phyloP scores from a whole-genome alignment of 805 yeast genomes.

The Wickerhamiella occidentalis region DNA sequence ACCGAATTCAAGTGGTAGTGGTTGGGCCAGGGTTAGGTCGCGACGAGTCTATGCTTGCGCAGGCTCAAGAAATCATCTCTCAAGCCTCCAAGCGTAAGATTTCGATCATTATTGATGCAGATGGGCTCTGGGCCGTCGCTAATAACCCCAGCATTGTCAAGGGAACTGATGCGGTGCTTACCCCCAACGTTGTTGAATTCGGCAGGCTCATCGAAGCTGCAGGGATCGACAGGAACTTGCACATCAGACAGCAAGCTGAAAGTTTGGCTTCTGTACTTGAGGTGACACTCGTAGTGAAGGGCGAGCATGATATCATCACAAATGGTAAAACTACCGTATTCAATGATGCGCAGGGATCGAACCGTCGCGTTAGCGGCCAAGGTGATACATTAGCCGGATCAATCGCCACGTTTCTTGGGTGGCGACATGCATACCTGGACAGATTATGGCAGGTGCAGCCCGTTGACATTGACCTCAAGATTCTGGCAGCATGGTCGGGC shows the following conservation, averaged over 20 bases:
- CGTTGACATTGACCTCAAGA: slow-evolving; percentile 23
- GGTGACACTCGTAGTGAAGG: slow-evolving; percentile 62
- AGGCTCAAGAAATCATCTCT: slow-evolving; percentile 45
- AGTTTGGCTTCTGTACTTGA: slow-evolving; percentile 40
- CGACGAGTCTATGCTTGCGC: slow-evolving; percentile 51
- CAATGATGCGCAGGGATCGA: slow-evolving; percentile 47
- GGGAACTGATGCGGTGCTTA: slow-evolving; percentile 52
- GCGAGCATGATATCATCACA: slow-evolving; percentile 52
- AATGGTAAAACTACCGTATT: slow-evolving; percentile 34
- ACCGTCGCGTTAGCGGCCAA: slow-evolving; percentile 86
- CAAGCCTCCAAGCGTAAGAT: slow-evolving; percentile 43
- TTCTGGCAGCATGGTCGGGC: slow-evolving; percentile 63
- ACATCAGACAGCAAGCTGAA: slow-evolving; percentile 24
- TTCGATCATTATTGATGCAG: slow-evolving; percentile 85
- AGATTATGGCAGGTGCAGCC: slow-evolving; percentile 44
- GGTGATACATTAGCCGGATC: slow-evolving; percentile 89
- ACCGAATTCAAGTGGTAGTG: slow-evolving; percentile 66
- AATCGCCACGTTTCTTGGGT: slow-evolving; percentile 68
- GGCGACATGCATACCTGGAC: slow-evolving; percentile 56
- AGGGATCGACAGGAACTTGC: slow-evolving; percentile 19
- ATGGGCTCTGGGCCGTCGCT: slow-evolving; percentile 61
- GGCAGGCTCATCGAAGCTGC: slow-evolving; percentile 47
- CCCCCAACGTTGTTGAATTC: slow-evolving; percentile 87
- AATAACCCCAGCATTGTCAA: slow-evolving; percentile 41
- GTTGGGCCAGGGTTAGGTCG: slow-evolving; percentile 94